Conservation (phyloP, 2,329 filamentous ascomycete genomes). For the Ascochyta lentis region DNA sequence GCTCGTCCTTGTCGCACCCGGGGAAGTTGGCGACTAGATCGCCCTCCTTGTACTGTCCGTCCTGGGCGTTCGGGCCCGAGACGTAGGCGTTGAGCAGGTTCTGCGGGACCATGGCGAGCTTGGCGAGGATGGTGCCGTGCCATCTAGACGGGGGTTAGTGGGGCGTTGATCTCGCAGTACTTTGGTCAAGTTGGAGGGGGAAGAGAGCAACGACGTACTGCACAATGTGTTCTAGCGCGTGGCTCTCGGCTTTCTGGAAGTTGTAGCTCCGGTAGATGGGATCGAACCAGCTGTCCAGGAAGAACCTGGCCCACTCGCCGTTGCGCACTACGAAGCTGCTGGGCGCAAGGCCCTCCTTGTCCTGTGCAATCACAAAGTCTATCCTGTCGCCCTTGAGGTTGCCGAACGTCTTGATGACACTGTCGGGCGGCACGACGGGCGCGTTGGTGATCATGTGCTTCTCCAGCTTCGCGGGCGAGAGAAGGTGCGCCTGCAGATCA, state of each 20-base stretch:
- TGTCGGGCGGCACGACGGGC: constrained; percentile 90
- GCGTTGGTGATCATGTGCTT: constrained; percentile 82
- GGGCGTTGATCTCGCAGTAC: too few species aligned
- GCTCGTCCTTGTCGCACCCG: constrained; percentile 67
- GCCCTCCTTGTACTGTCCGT: constrained; percentile 76
- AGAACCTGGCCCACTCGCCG: constrained; percentile 90
- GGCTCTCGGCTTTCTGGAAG: constrained; percentile 91
- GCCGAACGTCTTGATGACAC: constrained; percentile 92
- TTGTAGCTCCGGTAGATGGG: constrained; percentile 93
- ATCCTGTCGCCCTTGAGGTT: constrained; percentile 80
- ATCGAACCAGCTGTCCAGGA: constrained; percentile 95
- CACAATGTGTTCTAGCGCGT: constrained; percentile 75
- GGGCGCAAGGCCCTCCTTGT: constrained; percentile 77
- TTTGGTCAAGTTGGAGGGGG: too few species aligned
- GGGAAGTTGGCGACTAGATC: constrained; percentile 84
- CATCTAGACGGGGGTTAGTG: constrained; percentile 69
- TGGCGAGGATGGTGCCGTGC: constrained; percentile 94
- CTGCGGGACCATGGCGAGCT: constrained; percentile 88
- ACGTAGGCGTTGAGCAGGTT: constrained; percentile 80
- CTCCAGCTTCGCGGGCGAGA: constrained; percentile 72
- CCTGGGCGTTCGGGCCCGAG: constrained; percentile 37
- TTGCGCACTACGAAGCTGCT: constrained; percentile 81
- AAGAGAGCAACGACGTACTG: constrained; percentile 45
- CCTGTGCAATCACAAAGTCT: constrained; percentile 84
- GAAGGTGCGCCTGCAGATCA: constrained; percentile 73